Evolutionary conservation across 768 basidiomycete species (phyloP).

Genomic region (Russula sp.): DNA sequence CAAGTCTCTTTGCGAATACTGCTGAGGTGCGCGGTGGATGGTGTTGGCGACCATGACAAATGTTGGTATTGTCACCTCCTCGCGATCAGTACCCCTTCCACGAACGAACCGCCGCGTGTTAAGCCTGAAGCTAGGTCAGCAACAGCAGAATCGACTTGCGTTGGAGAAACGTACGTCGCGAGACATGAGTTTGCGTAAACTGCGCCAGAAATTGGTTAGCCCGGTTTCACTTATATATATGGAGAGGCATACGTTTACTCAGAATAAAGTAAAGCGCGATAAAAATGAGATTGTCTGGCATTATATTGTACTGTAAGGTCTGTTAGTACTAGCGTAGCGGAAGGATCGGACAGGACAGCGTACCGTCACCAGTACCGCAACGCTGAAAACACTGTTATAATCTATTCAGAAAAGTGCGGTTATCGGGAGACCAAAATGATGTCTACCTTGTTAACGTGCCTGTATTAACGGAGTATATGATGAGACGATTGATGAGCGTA

Average conservation of each 20-base stretch:
- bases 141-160: background rate
- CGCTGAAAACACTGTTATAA: constrained; percentile 42
- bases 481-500: constrained; percentile 54
- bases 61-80: constrained; percentile 27
- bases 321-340: constrained; percentile 5
- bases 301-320: constrained; percentile 50
- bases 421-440: constrained; percentile 14
- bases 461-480: constrained; percentile 60
- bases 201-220: constrained; percentile 8
- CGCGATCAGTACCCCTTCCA: constrained; percentile 29
- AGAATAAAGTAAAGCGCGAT: constrained; percentile 60
- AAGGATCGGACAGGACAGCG: constrained; percentile 29
- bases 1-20: background rate
- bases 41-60: constrained; percentile 30
- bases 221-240: background rate
- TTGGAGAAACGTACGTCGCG: constrained; percentile 24
- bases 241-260: constrained; percentile 44
- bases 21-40: constrained; percentile 2
- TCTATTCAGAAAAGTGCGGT: background rate
- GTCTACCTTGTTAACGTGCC: constrained; percentile 58
- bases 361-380: constrained; percentile 57
- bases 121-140: constrained; percentile 13
- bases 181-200: constrained; percentile 31
- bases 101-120: constrained; percentile 29
- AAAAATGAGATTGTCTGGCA: constrained; percentile 57